phyloP scores from a whole-genome alignment of 345 rosid genomes.

The Boechera retrofracta region DNA sequence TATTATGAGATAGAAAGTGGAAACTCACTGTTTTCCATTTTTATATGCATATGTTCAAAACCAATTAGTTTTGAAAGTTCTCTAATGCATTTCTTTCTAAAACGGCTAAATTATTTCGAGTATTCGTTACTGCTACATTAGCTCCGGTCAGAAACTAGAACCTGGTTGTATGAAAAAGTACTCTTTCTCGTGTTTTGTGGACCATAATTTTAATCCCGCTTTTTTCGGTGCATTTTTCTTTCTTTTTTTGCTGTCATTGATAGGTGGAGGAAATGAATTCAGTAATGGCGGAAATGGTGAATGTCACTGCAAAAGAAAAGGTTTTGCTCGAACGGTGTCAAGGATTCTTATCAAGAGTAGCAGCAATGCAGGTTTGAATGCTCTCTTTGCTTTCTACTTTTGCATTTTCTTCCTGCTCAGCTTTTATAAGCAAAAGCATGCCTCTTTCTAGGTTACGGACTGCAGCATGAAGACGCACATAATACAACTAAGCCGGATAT shows the following conservation, averaged over 20 bases:
- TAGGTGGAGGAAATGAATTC: constrained; percentile 83
- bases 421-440: constrained; percentile 21
- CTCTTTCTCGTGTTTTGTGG: not conserved
- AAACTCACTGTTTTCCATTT: not conserved
- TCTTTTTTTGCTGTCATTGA: constrained; percentile 11
- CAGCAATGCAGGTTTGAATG: constrained; percentile 76
- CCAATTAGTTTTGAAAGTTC: not conserved
- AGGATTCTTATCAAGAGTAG: constrained; percentile 66
- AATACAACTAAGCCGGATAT: constrained; percentile 64
- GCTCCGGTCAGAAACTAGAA: constrained; percentile 17
- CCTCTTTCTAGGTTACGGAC: constrained; percentile 63
- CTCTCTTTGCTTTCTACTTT: constrained; percentile 1
- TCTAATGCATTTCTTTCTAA: not conserved
- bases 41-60: constrained; percentile 8
- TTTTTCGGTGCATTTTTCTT: not conserved
- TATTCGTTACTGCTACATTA: not conserved
- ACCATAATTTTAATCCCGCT: not conserved
- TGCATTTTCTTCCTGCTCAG: constrained; percentile 21
- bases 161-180: not conserved
- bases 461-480: constrained; percentile 91
- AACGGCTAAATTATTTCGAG: not conserved
- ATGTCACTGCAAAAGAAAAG: constrained; percentile 69
- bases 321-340: constrained; percentile 70
- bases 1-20: not conserved
- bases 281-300: constrained; percentile 66